Evolutionary conservation across 1,139 yeast species (phyloP).

Genomic region (Geotrichum aggregatum): DNA sequence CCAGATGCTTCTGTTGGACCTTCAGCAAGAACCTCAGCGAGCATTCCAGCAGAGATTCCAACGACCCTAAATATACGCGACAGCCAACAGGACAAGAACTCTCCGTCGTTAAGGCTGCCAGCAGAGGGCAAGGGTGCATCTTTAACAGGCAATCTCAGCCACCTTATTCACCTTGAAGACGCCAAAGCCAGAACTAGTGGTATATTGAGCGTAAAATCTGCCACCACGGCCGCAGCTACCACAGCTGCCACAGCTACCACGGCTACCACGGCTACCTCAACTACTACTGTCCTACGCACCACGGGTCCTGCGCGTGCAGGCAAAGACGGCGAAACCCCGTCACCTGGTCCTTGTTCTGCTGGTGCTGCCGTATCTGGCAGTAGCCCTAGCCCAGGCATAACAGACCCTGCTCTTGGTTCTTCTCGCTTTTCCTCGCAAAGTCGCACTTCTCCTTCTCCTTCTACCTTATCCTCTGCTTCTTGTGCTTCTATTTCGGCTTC

Average conservation of each 20-base stretch:
- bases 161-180: too few species aligned
- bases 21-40: too few species aligned
- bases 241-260: too few species aligned
- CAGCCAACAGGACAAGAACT: too few species aligned
- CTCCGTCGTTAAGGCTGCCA: not conserved
- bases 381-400: constrained; percentile 9
- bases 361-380: not conserved
- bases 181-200: too few species aligned
- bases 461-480: constrained; percentile 6
- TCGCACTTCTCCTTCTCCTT: constrained; percentile 8
- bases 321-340: not conserved
- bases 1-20: not conserved
- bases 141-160: not conserved
- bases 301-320: not conserved
- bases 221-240: too few species aligned
- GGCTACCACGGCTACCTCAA: too few species aligned
- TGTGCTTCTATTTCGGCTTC: not conserved
- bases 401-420: constrained; percentile 1
- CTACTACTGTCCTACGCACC: not conserved
- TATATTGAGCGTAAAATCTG: too few species aligned
- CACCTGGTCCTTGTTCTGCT: constrained; percentile 1
- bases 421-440: not conserved
- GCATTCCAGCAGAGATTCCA: too few species aligned
- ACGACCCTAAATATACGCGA: too few species aligned
- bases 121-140: not conserved